Evolutionary conservation across 2,329 filamentous ascomycete species (phyloP).

Genomic region (Acrodontium crateriforme): DNA sequence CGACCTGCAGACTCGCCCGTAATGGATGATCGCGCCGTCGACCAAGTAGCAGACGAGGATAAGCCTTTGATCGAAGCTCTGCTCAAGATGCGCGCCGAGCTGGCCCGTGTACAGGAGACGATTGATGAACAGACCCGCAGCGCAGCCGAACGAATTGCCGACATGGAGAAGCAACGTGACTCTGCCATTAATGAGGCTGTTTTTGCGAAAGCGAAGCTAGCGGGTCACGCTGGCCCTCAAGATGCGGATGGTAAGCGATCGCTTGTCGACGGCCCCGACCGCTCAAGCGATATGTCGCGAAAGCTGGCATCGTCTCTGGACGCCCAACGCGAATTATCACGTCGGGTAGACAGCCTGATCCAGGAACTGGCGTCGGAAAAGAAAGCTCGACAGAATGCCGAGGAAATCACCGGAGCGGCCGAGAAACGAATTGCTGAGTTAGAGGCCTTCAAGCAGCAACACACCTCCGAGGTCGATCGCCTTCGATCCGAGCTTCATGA

Average conservation of each 20-base stretch:
- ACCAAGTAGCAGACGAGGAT: slow-evolving; percentile 83
- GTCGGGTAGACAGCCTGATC: slow-evolving; percentile 54
- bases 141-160: slow-evolving; percentile 79
- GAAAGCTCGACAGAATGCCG: slow-evolving; percentile 66
- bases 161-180: slow-evolving; percentile 89
- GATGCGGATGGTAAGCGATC: slow-evolving; percentile 30
- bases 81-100: slow-evolving; percentile 76
- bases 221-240: slow-evolving; percentile 55
- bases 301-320: slow-evolving; percentile 73
- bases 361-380: slow-evolving; percentile 69
- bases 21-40: slow-evolving; percentile 61
- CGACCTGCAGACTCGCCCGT: slow-evolving; percentile 43
- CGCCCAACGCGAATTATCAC: slow-evolving; percentile 65
- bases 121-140: slow-evolving; percentile 78
- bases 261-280: slow-evolving; percentile 43
- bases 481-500: slow-evolving; percentile 76
- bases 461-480: slow-evolving; percentile 70
- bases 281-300: slow-evolving; percentile 60
- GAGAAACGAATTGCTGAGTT: slow-evolving; percentile 74
- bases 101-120: slow-evolving; percentile 76
- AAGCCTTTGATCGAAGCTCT: slow-evolving; percentile 84
- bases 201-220: slow-evolving; percentile 85
- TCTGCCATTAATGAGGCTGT: slow-evolving; percentile 88
- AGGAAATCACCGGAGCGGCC: slow-evolving; percentile 72
- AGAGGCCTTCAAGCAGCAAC: slow-evolving; percentile 70